These are phyloP conservation scores for Abrus precatorius DNA, from an alignment of 306 rosid genomes.

Conservation along the genomic window DNA sequence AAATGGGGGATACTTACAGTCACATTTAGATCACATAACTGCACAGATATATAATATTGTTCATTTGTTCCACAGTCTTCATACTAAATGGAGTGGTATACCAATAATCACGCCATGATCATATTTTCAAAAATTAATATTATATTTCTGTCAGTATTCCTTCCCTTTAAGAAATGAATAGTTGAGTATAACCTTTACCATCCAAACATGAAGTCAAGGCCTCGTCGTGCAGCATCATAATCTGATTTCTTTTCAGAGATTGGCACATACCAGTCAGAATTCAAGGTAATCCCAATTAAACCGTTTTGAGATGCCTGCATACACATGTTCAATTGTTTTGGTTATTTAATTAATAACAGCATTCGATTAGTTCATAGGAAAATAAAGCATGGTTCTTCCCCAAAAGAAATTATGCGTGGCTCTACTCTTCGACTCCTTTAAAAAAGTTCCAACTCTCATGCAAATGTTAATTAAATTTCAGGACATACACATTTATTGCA, in stretches of 20 bases:
- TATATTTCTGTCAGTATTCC: slow-evolving; percentile 10
- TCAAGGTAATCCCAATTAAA: slow-evolving; percentile 63
- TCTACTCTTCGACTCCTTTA: slow-evolving; percentile 4
- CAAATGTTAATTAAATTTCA: slow-evolving; percentile 4
- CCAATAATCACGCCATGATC: slow-evolving; percentile 13
- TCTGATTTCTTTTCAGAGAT: slow-evolving; percentile 48
- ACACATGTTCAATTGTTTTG: slow-evolving; percentile 17
- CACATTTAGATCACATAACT: slow-evolving; percentile 25
- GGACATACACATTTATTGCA: neutral
- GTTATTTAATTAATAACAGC: slow-evolving; percentile 7
- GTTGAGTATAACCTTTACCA: slow-evolving; percentile 59
- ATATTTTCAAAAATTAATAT: slow-evolving; percentile 24
- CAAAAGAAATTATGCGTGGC: neutral
- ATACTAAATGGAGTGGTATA: neutral
- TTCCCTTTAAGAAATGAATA: slow-evolving; percentile 27
- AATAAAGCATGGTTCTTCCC: slow-evolving; percentile 5
- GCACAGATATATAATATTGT: slow-evolving; percentile 10
- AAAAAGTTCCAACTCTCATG: neutral
- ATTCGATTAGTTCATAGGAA: slow-evolving; percentile 11
- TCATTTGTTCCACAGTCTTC: slow-evolving; percentile 10
- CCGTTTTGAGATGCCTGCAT: slow-evolving; percentile 74
- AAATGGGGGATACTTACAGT: slow-evolving; percentile 6
- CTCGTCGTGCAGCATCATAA: slow-evolving; percentile 61
- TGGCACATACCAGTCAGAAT: slow-evolving; percentile 64
- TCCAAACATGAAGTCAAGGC: slow-evolving; percentile 77